phyloP scores from a whole-genome alignment of 2,329 filamentous ascomycete genomes.

The Neopestalotiopsis sp. region DNA sequence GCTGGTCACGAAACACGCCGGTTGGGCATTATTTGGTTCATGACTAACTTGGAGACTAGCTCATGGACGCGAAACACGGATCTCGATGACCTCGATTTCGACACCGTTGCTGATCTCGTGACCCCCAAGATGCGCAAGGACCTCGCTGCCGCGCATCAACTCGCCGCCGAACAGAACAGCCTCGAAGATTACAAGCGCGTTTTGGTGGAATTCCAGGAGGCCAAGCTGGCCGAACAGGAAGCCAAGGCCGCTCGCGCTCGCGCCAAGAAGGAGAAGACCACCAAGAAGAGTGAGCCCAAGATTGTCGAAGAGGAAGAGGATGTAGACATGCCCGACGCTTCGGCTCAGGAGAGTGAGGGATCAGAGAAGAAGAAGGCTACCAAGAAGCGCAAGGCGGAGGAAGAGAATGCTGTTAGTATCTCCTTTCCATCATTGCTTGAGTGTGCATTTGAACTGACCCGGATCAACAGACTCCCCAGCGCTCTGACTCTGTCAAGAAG shows the following conservation, averaged over 20 bases:
- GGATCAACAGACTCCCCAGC: constrained; percentile 56
- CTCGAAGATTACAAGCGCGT: constrained; percentile 85
- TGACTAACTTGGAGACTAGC: constrained; percentile 52
- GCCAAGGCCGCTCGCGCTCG: constrained; percentile 34
- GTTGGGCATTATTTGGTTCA: background rate
- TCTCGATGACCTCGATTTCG: constrained; percentile 76
- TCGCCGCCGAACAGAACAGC: constrained; percentile 80
- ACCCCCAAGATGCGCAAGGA: constrained; percentile 83
- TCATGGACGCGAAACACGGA: constrained; percentile 90
- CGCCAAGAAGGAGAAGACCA: constrained; percentile 32
- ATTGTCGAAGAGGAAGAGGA: constrained; percentile 58
- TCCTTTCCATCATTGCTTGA: background rate
- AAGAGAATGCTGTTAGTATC: constrained; percentile 69
- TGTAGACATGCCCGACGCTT: constrained; percentile 65
- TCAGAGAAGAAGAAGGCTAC: constrained; percentile 54
- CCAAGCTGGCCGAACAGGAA: constrained; percentile 63
- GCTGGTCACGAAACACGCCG: constrained; percentile 29
- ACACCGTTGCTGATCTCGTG: constrained; percentile 70
- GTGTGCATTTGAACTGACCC: background rate
- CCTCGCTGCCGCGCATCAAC: constrained; percentile 77
- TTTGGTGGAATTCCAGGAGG: constrained; percentile 72
- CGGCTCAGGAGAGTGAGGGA: constrained; percentile 52
- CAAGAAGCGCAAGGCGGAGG: constrained; percentile 88
- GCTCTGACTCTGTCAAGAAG: constrained; percentile 69
- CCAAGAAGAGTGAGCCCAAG: constrained; percentile 50